Conservation (phyloP, 208 protist genomes). For the Acanthamoeba castellanii region DNA sequence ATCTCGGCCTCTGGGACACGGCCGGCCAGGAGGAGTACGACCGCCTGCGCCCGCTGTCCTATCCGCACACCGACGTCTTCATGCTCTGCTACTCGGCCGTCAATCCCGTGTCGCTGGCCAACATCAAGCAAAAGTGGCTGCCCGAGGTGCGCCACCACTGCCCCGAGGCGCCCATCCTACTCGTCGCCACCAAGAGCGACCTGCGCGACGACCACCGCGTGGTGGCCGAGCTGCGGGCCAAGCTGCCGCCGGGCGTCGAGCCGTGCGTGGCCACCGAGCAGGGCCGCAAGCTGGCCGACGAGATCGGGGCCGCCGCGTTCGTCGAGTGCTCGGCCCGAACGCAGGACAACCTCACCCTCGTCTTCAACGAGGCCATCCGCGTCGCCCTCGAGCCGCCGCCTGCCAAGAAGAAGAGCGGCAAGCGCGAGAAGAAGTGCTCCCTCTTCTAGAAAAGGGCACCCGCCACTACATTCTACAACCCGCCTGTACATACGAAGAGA, state of each 20-base stretch:
- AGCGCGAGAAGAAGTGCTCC: too few species aligned
- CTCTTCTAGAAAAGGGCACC: too few species aligned
- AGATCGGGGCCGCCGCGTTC: conserved; percentile 91
- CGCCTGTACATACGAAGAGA: too few species aligned
- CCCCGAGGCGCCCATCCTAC: conserved; percentile 88
- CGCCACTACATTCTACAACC: too few species aligned
- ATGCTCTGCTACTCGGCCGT: conserved; percentile 93
- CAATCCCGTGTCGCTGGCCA: conserved; percentile 87
- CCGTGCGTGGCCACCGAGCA: conserved; percentile 80
- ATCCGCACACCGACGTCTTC: conserved; percentile 92
- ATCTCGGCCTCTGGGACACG: conserved; percentile 88
- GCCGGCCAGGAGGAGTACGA: conserved; percentile 96
- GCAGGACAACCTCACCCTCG: conserved; percentile 88
- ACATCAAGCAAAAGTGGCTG: conserved; percentile 84
- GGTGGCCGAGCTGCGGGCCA: conserved; percentile 78
- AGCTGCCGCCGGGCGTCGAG: conserved; percentile 80
- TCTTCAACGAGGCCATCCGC: conserved; percentile 57
- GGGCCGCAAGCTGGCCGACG: conserved; percentile 86
- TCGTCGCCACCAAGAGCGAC: conserved; percentile 95
- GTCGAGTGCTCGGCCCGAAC: conserved; percentile 94
- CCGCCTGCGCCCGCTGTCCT: conserved; percentile 94
- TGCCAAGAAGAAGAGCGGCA: background rate
- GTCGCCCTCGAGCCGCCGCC: conserved; percentile 92
- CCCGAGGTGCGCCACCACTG: conserved; percentile 87
- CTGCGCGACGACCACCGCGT: conserved; percentile 85